phyloP scores from a whole-genome alignment of 2,329 filamentous ascomycete species.

The Graphilbum ipis-grandicollis region DNA sequence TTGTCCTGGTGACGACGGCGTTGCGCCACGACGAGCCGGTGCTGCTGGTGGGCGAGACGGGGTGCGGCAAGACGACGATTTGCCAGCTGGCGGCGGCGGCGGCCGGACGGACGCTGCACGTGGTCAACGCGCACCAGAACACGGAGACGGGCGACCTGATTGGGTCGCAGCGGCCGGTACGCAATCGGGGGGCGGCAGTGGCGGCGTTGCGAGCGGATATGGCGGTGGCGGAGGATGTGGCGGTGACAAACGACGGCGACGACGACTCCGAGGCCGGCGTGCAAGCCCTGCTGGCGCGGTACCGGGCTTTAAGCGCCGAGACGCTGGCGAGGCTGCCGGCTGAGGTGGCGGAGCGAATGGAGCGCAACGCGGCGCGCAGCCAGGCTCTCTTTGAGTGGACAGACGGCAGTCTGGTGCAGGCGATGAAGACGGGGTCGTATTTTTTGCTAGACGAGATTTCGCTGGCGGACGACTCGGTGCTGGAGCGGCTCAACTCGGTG shows the following conservation, averaged over 20 bases:
- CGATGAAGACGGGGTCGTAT: slow-evolving; percentile 78
- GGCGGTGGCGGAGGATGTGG: slow-evolving; percentile 13
- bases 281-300: slow-evolving; percentile 39
- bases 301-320: slow-evolving; percentile 33
- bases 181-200: slow-evolving; percentile 63
- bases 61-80: slow-evolving; percentile 94
- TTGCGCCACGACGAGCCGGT: slow-evolving; percentile 85
- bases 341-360: slow-evolving; percentile 28
- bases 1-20: slow-evolving; percentile 74
- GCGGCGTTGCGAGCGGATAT: slow-evolving; percentile 49
- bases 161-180: slow-evolving; percentile 78
- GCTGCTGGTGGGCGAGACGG: slow-evolving; percentile 86
- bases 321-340: slow-evolving; percentile 27
- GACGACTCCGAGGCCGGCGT: slow-evolving; percentile 23
- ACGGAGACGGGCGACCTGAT: slow-evolving; percentile 96
- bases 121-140: slow-evolving; percentile 96
- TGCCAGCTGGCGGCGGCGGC: slow-evolving; percentile 83
- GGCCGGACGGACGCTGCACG: slow-evolving; percentile 57
- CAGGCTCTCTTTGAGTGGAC: slow-evolving; percentile 92
- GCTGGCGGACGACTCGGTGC: slow-evolving; percentile 87
- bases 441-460: slow-evolving; percentile 98
- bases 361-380: slow-evolving; percentile 38
- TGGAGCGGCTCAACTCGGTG: slow-evolving; percentile 92
- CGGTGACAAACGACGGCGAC: not conserved
- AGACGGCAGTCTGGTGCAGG: slow-evolving; percentile 81